Evolutionary conservation across 208 protist genomes (phyloP), one percentile per base, ranked within the genome.

Genomic region (Zelonia costaricensis): DNA sequence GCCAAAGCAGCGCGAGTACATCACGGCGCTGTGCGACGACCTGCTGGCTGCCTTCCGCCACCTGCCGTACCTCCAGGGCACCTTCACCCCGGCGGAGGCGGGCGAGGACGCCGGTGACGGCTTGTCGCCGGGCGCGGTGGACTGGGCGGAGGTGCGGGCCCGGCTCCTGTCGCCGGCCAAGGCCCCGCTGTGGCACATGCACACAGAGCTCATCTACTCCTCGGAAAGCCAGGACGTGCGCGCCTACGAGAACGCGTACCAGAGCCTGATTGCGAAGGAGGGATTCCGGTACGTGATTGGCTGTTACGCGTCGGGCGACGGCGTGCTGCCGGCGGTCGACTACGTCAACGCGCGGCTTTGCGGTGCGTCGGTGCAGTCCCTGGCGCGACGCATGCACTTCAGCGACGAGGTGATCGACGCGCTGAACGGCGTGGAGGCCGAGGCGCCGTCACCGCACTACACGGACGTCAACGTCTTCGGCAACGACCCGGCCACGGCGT

Each of bases 221-320:
- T 51, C 52, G 12, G 42, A 61, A 16, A 39, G 31, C 18, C 35
- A 42, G 25, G 58, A 65, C 39, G 23, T 73, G 22, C 15, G 31
- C 18, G 28, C 56, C 4, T 51, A 62, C 12, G 85, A 92, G 49
- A 62, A 62, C 15, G 71, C 77, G 13, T 94, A 88, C 54, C 65
- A 83, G 54, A 42, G 75, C 8, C 25, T 74, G 10, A 74, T 91
- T 23, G 16, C 81, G 0, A 46, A 51, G 40, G 77, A 90, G 40
- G 89, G 77, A 18, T 73, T 90, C 47, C 30, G 39, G 7, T 59
- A 92, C 67, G 72, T 92, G 3, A 15, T 93, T 6, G 86, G 76
- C n/a, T 78, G 92, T 59, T 65, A 80, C 25, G 69, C 80, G 10
- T 44, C 71, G 15, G 64, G 73, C 13, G 90, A 95, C 62, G 78